These are phyloP conservation scores for Trichocladium uniseriatum DNA, from an alignment of 495 filamentous ascomycete genomes.

Conservation along the genomic window DNA sequence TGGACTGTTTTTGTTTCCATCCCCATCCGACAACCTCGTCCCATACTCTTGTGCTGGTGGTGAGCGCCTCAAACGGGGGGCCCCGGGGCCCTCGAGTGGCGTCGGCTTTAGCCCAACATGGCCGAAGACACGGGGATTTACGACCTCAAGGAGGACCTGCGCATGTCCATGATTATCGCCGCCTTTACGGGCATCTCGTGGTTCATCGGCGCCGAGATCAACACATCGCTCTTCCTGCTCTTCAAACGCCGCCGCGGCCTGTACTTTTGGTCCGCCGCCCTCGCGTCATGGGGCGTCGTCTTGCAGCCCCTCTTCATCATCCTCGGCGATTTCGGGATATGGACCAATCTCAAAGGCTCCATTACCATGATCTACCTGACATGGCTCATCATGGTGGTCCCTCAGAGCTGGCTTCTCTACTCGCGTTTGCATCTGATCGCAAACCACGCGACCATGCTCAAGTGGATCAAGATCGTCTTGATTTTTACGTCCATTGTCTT, in stretches of 20 bases:
- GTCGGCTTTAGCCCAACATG: not conserved
- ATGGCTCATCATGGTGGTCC: slow-evolving; percentile 27
- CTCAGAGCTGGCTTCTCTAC: slow-evolving; percentile 29
- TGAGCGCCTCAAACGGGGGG: too few relatives aligned
- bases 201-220: slow-evolving; percentile 44
- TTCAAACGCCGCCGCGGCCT: slow-evolving; percentile 45
- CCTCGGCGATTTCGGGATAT: slow-evolving; percentile 25
- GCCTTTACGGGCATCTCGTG: slow-evolving; percentile 43
- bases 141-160: slow-evolving; percentile 12
- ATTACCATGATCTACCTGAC: slow-evolving; percentile 29
- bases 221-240: slow-evolving; percentile 46
- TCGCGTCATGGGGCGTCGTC: slow-evolving; percentile 39
- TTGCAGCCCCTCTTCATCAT: slow-evolving; percentile 32
- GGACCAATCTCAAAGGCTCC: slow-evolving; percentile 16
- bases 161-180: slow-evolving; percentile 35
- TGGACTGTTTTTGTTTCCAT: too few relatives aligned
- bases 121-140: not conserved
- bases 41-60: too few relatives aligned
- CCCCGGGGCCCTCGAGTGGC: too few relatives aligned
- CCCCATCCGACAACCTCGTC: too few relatives aligned
- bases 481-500: slow-evolving; percentile 23
- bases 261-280: slow-evolving; percentile 50
- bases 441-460: slow-evolving; percentile 15
- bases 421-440: slow-evolving; percentile 35
- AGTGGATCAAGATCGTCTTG: slow-evolving; percentile 17